Evolutionary conservation across 2,329 filamentous ascomycete genomes (phyloP), one percentile per base, ranked within the genome.

Genomic region (Colletotrichum lini): DNA sequence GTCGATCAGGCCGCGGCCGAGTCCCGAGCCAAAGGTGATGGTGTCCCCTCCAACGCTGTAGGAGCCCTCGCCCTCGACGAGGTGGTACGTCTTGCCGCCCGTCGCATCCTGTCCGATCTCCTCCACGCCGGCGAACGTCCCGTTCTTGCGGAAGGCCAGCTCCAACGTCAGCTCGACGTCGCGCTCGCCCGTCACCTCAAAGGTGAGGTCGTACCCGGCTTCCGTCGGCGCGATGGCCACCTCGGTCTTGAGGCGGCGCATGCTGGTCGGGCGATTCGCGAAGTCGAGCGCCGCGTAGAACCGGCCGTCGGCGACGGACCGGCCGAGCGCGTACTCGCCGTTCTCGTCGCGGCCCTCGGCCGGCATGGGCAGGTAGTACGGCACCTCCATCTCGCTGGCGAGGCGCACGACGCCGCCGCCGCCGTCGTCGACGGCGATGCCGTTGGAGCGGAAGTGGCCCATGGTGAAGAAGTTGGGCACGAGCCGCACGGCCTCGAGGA

Each of bases 401-500:
- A 74, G 69, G 56, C 26, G 65, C 4, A 54, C 42, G 38, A 65
- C 50, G 26, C 69, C 69, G 13, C 70, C 56, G n/a, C 68, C 45
- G 13, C 71, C 52, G 16, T 66, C 52, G 15, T 65, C 54, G 23
- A 60, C 61, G 26, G 60, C 15, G 35, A 74, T 59, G 9, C 73
- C 73, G 52, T 53, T 67, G 60, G 73, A 74, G 13, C 73, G 72
- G 67, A 74, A 74, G 69, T 74, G 73, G 10, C 73, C 73, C 73
- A 74, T 74, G 64, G 72, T 71, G 73, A 74, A 74, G 72, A 74
- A 74, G 64, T 74, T 71, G 16, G 73, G 72, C 40, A 73, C 66
- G 23, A 74, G 60, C 6, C 73, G 73, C 30, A 74, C 63, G 49
- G 42, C 73, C 50, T 74, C 73, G 35, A 74, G 69, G 13, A 64